Conservation (phyloP, 1,284 basidiomycete genomes). For the Ceratobasidium sp. region DNA sequence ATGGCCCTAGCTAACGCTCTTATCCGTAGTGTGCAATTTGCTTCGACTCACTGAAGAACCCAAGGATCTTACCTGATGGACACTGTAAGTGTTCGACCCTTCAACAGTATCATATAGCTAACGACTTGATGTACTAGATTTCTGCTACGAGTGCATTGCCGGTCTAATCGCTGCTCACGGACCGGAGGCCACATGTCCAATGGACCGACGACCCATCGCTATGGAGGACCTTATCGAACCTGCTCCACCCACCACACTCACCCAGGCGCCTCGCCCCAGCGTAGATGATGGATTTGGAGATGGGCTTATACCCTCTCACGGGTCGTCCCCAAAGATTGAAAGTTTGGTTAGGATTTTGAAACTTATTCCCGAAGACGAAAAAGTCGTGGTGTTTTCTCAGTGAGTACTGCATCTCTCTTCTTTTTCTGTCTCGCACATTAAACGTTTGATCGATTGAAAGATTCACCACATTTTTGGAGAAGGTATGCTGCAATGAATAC, state of each 20-base stretch:
- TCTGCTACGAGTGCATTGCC: constrained; percentile 28
- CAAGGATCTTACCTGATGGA: constrained; percentile 80
- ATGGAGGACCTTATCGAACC: constrained; percentile 73
- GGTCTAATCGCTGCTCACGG: constrained; percentile 19
- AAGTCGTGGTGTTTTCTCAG: constrained; percentile 66
- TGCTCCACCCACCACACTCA: constrained; percentile 70
- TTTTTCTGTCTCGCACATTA: constrained; percentile 28
- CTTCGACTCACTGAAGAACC: constrained; percentile 70
- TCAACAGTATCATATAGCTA: too few relatives aligned
- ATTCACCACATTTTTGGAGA: constrained; percentile 84
- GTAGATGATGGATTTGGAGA: constrained; percentile 53
- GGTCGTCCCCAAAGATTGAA: constrained; percentile 84
- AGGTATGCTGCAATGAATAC: constrained; percentile 61
- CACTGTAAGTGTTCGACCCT: constrained; percentile 57
- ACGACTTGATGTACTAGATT: too few relatives aligned
- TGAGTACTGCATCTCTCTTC: not conserved
- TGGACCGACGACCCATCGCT: constrained; percentile 75
- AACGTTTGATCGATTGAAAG: constrained; percentile 74
- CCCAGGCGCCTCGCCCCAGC: constrained; percentile 62
- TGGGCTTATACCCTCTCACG: constrained; percentile 57
- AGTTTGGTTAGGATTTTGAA: constrained; percentile 78
- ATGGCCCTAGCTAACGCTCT: not conserved
- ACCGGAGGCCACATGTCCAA: constrained; percentile 20
- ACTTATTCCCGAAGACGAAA: constrained; percentile 74
- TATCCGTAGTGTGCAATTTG: constrained; percentile 64